phyloP scores from a whole-genome alignment of 352 stramenopile genomes.

The Nothophytophthora sp. region DNA sequence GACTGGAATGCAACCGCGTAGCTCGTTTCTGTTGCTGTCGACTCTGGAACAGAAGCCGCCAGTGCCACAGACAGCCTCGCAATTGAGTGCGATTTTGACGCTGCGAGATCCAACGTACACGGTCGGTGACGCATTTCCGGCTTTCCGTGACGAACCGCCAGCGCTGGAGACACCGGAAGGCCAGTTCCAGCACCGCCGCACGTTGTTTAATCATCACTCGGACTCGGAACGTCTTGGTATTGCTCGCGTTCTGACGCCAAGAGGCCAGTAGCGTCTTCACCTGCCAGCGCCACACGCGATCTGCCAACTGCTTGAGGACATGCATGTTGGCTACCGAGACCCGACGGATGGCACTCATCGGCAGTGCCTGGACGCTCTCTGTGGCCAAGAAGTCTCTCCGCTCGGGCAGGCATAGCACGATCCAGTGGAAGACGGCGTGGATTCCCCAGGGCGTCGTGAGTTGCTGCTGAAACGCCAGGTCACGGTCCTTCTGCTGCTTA shows the following conservation, averaged over 20 bases:
- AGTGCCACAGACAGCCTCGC: conserved; percentile 21
- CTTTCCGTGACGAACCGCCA: conserved; percentile 36
- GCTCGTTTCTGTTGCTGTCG: conserved; percentile 5
- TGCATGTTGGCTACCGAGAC: conserved; percentile 23
- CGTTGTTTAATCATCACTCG: conserved; percentile 23
- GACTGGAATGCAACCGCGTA: not conserved
- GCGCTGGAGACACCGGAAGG: conserved; percentile 44
- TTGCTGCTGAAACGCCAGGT: conserved; percentile 19
- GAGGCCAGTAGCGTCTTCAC: conserved; percentile 5
- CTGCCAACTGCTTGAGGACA: conserved; percentile 21
- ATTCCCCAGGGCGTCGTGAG: conserved; percentile 33
- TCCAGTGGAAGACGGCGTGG: conserved; percentile 52
- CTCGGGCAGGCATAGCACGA: conserved; percentile 34
- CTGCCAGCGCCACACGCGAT: conserved; percentile 14
- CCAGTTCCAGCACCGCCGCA: conserved; percentile 26
- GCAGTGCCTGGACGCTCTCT: conserved; percentile 24
- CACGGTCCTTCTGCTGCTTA: conserved; percentile 20
- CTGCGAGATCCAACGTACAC: conserved; percentile 42
- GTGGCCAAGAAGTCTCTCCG: conserved; percentile 14
- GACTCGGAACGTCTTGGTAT: conserved; percentile 9
- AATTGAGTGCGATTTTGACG: conserved; percentile 17
- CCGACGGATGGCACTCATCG: conserved; percentile 30
- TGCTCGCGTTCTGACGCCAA: conserved; percentile 12
- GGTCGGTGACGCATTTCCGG: conserved; percentile 23
- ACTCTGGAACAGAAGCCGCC: conserved; percentile 13